Conservation (phyloP, 805 yeast genomes). For the Nakazawaea laoshanensis region DNA sequence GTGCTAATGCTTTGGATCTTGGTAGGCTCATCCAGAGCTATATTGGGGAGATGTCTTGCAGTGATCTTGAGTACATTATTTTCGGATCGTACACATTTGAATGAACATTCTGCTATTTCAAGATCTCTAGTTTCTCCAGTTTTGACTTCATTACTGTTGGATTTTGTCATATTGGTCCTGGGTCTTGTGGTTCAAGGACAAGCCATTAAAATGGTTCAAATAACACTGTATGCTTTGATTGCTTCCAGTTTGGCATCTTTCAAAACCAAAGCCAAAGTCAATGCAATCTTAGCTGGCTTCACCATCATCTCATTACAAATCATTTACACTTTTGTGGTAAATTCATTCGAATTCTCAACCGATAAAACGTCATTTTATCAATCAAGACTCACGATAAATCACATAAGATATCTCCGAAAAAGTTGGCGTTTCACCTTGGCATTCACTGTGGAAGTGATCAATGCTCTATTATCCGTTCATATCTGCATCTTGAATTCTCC, state of each 20-base stretch:
- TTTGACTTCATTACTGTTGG: conserved; percentile 1
- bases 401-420: conserved; percentile 5
- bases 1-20: conserved; percentile 8
- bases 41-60: conserved; percentile 11
- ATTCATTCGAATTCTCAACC: conserved; percentile 1
- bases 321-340: conserved; percentile 2
- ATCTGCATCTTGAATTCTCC: conserved; percentile 8
- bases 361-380: background rate
- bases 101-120: background rate
- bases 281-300: conserved; percentile 18
- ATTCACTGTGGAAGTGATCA: conserved; percentile 6
- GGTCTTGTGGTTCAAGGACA: conserved; percentile 2
- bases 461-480: conserved; percentile 6
- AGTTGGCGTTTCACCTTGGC: conserved; percentile 8
- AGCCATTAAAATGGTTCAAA: conserved; percentile 12
- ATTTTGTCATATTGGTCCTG: conserved; percentile 1
- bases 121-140: conserved; percentile 1
- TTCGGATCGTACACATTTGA: background rate
- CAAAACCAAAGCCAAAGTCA: conserved; percentile 17
- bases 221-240: conserved; percentile 25
- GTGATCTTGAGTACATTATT: too few species aligned
- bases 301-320: conserved; percentile 1
- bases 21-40: conserved; percentile 10
- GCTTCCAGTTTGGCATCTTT: conserved; percentile 24
- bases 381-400: conserved; percentile 5